Conservation (phyloP, 371 early-diverging fungal genomes). For the Parasitella parasitica region DNA sequence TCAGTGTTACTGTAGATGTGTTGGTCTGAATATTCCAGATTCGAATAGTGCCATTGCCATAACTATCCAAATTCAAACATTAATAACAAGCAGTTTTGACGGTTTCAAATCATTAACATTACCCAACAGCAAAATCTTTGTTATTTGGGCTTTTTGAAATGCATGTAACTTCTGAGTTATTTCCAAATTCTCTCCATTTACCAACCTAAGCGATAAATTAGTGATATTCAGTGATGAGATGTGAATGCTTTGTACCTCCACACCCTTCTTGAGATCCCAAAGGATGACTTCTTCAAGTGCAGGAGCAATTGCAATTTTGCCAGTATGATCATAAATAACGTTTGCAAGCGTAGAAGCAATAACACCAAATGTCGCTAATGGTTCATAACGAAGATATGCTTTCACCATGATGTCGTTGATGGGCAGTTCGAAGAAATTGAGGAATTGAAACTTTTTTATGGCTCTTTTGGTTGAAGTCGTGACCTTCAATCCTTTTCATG, state of each 20-base stretch:
- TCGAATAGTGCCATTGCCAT: slow-evolving; percentile 84
- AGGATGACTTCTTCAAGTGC: slow-evolving; percentile 82
- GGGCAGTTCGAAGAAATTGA: background rate
- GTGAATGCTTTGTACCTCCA: slow-evolving; percentile 43
- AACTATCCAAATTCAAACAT: slow-evolving; percentile 33
- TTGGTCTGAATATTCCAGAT: slow-evolving; percentile 63
- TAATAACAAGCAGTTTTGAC: background rate
- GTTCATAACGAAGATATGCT: slow-evolving; percentile 86
- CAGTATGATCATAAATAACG: slow-evolving; percentile 68
- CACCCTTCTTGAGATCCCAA: slow-evolving; percentile 89
- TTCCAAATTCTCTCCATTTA: slow-evolving; percentile 75
- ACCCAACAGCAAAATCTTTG: slow-evolving; percentile 82
- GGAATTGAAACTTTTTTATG: background rate
- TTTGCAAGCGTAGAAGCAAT: slow-evolving; percentile 72
- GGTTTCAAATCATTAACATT: background rate
- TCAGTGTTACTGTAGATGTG: slow-evolving; percentile 70
- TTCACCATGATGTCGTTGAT: slow-evolving; percentile 53
- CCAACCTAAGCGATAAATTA: slow-evolving; percentile 40
- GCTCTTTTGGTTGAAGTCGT: background rate
- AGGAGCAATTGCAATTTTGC: slow-evolving; percentile 73
- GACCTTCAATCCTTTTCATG: background rate
- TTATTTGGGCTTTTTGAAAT: slow-evolving; percentile 67
- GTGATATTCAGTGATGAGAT: background rate
- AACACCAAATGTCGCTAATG: slow-evolving; percentile 80
- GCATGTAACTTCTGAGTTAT: slow-evolving; percentile 78